Base-by-base conservation (phyloP, 345 rosid genomes). In the Eutrema yunnanense region DNA sequence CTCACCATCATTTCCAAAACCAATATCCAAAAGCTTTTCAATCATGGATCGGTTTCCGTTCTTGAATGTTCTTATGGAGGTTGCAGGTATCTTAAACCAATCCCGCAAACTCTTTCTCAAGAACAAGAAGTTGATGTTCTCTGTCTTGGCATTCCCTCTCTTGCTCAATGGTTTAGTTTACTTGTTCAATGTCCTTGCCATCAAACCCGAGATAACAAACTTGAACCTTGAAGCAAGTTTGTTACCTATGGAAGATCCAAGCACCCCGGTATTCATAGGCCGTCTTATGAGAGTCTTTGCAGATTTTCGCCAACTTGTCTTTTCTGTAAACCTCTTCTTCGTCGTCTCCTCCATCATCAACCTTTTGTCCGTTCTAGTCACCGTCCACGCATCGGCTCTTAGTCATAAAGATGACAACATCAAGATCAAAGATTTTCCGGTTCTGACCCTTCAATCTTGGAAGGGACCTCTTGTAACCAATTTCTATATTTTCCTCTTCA, bases 391-490 rank as follows among this genome's bases (percentile, higher is more conserved):
- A 2, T 67, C 91, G 0, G 83, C 91, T 34, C 29, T 74, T 8
- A 42, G 70, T 3, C 64, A 70, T 46, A 64, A 61, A 11, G 81
- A 76, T 6, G 81, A 78, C 6, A 44, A 55, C n/a, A 7, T 67
- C 41, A 12, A 73, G 67, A 34, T 74, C 51, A 73, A 41, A 71
- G 75, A 72, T 1, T 62, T 87, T 70, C 36, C 78, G 8, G 11
- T 55, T 14, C 64, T 59, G n/a, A 70, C 84, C 1, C 33, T 70
- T 11, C 71, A 32, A 67, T 81, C 80, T 57, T 72, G 74, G 80
- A 81, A 65, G 63, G 78, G 80, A 30, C 85, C 84, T 10, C 65
- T 87, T 26, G 32, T 79, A 8, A 87, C 92, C 3, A 37, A 27
- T 63, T 79, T 82, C 64, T 85, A 73, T 74, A 68, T 70, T 34